A percentile compares a stretch with the other conserved stretches of the same genome.
Conservation (phyloP, 768 basidiomycete genomes). For the Lentinula edodes region DNA sequence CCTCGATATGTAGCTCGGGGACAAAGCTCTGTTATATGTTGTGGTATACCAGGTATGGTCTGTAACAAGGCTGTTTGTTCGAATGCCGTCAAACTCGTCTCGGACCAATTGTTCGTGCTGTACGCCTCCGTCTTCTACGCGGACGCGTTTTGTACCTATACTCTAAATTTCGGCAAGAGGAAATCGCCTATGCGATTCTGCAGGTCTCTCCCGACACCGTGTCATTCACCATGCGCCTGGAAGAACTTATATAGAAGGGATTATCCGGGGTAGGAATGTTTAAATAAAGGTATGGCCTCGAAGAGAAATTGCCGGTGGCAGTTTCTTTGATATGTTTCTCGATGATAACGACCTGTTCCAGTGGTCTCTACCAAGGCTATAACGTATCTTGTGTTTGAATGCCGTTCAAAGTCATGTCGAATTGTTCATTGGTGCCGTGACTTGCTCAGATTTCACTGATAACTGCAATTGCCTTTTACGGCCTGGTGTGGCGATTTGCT, state of each 20-base stretch:
- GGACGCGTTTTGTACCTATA: conserved; percentile 31
- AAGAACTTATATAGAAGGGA: conserved; percentile 20
- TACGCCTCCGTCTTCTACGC: conserved; percentile 33
- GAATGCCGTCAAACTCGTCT: too few relatives aligned
- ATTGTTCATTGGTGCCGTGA: neutral
- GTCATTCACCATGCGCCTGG: conserved; percentile 22
- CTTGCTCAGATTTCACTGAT: neutral
- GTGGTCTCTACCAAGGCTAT: neutral
- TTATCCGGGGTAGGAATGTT: neutral
- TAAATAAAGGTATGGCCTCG: neutral
- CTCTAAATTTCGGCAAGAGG: conserved; percentile 17
- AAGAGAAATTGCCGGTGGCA: neutral
- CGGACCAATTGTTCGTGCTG: conserved; percentile 27
- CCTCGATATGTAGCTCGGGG: too few relatives aligned
- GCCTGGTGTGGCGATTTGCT: neutral
- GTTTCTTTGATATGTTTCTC: neutral
- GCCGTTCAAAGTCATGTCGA: too few relatives aligned
- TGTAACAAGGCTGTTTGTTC: too few relatives aligned
- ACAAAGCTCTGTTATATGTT: too few relatives aligned
- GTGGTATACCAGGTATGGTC: too few relatives aligned
- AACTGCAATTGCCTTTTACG: neutral
- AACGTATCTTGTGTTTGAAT: neutral
- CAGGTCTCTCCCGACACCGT: conserved; percentile 20
- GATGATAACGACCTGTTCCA: neutral
- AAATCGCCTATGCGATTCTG: conserved; percentile 18